Evolutionary conservation across 768 basidiomycete genomes (phyloP).

Genomic region (Gyrodon lividus): DNA sequence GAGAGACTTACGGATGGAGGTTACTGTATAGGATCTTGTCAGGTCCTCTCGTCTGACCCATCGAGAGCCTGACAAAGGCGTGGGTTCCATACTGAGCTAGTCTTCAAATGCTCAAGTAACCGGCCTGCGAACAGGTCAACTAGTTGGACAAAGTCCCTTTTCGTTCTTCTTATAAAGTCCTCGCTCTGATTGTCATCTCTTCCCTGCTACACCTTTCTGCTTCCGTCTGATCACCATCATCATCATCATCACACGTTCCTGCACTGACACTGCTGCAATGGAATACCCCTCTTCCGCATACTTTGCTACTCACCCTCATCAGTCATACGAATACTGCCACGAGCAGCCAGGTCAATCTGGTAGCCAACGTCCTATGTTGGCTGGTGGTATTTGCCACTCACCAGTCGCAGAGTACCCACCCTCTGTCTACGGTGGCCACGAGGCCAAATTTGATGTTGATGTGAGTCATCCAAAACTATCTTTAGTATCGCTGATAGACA

Average conservation of each 20-base stretch:
- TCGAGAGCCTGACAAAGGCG: conserved; percentile 31
- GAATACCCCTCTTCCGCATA: conserved; percentile 5
- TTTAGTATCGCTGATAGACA: not conserved
- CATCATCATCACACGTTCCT: not conserved
- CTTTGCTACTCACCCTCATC: too few relatives aligned
- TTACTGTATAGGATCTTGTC: conserved; percentile 29
- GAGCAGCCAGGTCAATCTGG: too few relatives aligned
- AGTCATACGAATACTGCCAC: too few relatives aligned
- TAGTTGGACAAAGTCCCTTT: conserved; percentile 25
- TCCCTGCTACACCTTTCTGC: conserved; percentile 15
- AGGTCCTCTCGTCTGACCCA: conserved; percentile 28
- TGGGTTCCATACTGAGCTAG: conserved; percentile 31
- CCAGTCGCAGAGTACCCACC: conserved; percentile 5
- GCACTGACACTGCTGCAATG: conserved; percentile 13
- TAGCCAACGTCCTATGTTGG: not conserved
- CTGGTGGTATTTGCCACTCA: not conserved
- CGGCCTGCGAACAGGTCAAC: conserved; percentile 21
- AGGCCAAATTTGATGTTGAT: conserved; percentile 25
- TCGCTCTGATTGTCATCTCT: conserved; percentile 6
- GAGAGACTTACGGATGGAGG: conserved; percentile 25
- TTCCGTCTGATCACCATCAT: too few relatives aligned
- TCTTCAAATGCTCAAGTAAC: conserved; percentile 13
- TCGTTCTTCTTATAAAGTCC: conserved; percentile 27
- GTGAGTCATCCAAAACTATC: conserved; percentile 4
- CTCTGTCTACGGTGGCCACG: conserved; percentile 4